These are phyloP conservation scores for Bassia scoparia DNA, from an alignment of 148 eudicot species.

Conservation along the genomic window DNA sequence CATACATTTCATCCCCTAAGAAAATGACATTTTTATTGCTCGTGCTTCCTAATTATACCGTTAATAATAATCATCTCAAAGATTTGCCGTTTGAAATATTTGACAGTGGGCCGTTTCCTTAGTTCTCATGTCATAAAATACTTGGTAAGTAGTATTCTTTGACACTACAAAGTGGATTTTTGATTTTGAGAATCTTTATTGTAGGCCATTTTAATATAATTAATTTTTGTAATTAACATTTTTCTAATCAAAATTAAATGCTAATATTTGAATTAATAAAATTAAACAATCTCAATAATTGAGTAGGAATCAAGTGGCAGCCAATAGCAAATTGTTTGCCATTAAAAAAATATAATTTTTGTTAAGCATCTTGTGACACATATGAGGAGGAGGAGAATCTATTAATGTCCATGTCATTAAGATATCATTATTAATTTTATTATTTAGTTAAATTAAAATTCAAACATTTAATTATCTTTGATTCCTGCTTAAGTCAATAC, in stretches of 20 bases:
- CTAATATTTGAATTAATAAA: neutral
- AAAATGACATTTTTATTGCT: constrained; percentile 5
- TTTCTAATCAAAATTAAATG: neutral
- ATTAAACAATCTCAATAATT: constrained; percentile 6
- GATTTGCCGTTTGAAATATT: neutral
- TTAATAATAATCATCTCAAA: neutral
- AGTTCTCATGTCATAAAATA: neutral
- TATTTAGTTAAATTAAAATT: constrained; percentile 15
- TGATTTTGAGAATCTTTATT: constrained; percentile 7
- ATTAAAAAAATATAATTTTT: neutral
- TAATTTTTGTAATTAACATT: neutral
- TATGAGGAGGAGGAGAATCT: constrained; percentile 23
- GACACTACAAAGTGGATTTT: constrained; percentile 4
- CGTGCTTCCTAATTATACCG: neutral
- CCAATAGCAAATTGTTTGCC: constrained; percentile 7
- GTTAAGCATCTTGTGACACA: constrained; percentile 23
- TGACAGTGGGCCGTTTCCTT: neutral
- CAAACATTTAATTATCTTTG: constrained; percentile 15
- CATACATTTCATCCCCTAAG: neutral
- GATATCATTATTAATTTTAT: constrained; percentile 4
- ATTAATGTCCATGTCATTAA: constrained; percentile 14
- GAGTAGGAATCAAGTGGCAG: neutral
- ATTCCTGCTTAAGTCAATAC: constrained; percentile 24
- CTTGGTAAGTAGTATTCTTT: neutral
- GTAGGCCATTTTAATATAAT: neutral